Base-by-base conservation (phyloP, 2,329 filamentous ascomycete genomes). In the Aspergillus candidus region DNA sequence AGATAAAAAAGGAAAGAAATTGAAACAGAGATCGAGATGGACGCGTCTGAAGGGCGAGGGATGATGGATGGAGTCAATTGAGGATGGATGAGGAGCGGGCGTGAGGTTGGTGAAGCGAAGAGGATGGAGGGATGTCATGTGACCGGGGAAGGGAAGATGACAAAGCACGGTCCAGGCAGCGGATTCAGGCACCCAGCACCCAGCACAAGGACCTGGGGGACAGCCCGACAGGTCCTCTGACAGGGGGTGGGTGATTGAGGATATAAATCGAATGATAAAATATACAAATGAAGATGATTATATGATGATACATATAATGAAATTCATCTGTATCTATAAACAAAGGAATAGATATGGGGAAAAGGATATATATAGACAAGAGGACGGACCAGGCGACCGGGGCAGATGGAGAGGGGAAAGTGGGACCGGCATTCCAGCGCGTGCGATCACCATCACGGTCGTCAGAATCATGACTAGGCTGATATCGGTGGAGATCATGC, bases 51-150 rank as follows among this genome's bases (percentile, higher is more conserved):
- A 39, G 31, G 17, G 17, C 10, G 35, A 35, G 27, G 31, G 30
- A 18, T 29, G 42, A 34, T 31, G 32, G 37, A 32, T n/a, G 31
- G 31, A 17, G 38, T 12, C 11, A 31, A 35, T 27, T 27, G 31
- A 35, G 7, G 12, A 17, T 18, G 13, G 37, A 22, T 7, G 37
- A 38, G 35, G 33, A 39, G 18, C 15, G 12, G 32, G 33, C 38
- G 32, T 41, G 29, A 43, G 22, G 35, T 30, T 31, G 35, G 42
- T 40, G 40, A 40, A 30, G 34, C 17, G 41, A 44, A 39, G 22
- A 27, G 22, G 22, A 27, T 39, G 35, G 36, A 40, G 32, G 35
- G n/a, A 14, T 11, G 35, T 48, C 46, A 48, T 44, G 46, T 48
- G 46, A 48, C 44, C 17, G 17, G 13, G 32, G 33, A 14, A 35